Base-by-base conservation (phyloP, 2,329 filamentous ascomycete genomes). In the Pestalotiopsis fici region DNA sequence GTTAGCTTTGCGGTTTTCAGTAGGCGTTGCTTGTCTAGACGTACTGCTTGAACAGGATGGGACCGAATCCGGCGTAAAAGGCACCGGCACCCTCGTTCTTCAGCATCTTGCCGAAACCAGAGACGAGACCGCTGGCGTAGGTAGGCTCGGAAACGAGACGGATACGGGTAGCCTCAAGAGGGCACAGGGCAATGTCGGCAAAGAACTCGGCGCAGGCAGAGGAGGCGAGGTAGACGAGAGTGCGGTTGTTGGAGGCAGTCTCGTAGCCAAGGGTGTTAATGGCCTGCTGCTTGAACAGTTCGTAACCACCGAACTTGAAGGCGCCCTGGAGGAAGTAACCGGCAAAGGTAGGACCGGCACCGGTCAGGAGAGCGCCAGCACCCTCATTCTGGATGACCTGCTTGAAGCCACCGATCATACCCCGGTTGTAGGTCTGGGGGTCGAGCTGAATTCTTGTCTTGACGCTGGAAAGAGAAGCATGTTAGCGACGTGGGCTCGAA, bases 391-490 rank as follows among this genome's bases (percentile, higher is more conserved):
- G 79, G 76, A 93, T 84, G 81, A 93, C 90, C 82, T 93, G 88
- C 74, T 85, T 85, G 88, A 93, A 91, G 75, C 90, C 90, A 79
- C 90, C 90, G 80, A 93, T 87, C 81, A 93, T 84, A 76, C 91
- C 91, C 75, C 83, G 83, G 88, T 93, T 93, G 86, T 93, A 93
- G 78, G 89, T 92, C 74, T 79, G 85, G 71, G 91, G 91, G 83
- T 93, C 91, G 76, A 93, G 90, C 83, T 93, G 91, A 80, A 93
- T 93, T 81, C 90, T 87, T 74, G 91, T 93, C 88, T 93, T 93
- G 85, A 93, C 90, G 82, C 91, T 93, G 74, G 71, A 66, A n/a
- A 12, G 23, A 35, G 56, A 39, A 15, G 18, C 3, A 12, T 11
- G 39, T 56, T 37, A 64, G 62, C 62, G 21, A 11, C 15, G 35